Conservation (phyloP, 2,329 filamentous ascomycete species). For the Botrytis elliptica region DNA sequence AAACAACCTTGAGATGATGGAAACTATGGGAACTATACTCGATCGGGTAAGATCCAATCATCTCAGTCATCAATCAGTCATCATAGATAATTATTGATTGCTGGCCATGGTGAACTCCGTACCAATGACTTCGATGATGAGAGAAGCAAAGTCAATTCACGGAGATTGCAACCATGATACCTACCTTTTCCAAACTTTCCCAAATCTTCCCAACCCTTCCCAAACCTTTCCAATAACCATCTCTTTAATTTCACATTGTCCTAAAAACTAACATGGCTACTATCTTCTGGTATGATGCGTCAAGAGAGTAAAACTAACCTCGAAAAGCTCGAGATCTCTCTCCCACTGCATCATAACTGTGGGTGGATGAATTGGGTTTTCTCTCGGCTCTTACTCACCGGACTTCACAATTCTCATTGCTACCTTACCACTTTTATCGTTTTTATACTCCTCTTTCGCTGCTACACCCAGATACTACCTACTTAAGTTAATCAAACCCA, state of each 20-base stretch:
- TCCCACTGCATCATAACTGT: constrained; percentile 1
- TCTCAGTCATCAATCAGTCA: constrained; percentile 1
- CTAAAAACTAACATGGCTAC: neutral
- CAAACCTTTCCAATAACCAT: neutral
- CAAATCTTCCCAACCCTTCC: neutral
- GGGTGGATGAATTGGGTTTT: neutral
- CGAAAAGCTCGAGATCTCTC: neutral
- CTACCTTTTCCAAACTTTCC: neutral
- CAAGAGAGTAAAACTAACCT: neutral
- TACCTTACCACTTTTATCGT: neutral
- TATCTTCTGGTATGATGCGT: neutral
- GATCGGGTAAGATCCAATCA: neutral
- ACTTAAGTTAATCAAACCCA: constrained; percentile 4
- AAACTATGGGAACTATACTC: too few species aligned
- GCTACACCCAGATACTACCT: constrained; percentile 3
- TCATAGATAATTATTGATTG: neutral
- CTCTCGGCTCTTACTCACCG: neutral
- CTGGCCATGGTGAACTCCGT: neutral
- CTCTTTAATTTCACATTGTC: neutral
- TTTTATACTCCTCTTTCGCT: neutral
- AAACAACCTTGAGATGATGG: neutral
- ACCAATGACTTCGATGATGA: neutral
- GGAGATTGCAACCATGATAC: constrained; percentile 6
- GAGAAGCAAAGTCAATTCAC: neutral
- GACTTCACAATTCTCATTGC: neutral